Base-by-base conservation (phyloP, 371 early-diverging fungal species). In the Mucor piriformis region DNA sequence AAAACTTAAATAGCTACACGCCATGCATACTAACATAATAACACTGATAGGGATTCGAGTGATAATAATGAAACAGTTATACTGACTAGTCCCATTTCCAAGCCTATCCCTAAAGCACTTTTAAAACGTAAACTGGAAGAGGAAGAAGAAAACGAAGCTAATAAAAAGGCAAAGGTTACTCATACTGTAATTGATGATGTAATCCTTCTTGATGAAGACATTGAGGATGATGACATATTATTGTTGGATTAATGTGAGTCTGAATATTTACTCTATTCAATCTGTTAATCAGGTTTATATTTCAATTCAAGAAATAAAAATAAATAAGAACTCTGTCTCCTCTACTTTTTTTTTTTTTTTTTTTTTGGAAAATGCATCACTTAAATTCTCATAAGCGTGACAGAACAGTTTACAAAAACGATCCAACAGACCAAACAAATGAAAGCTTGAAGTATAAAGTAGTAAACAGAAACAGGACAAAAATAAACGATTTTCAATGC, bases 181-280 rank as follows among this genome's bases (percentile, higher is more conserved):
- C 46, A 59, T 20, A 38, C 34, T 11, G 54, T 57, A 10, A 33
- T 49, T 6, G 62, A 51, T 21, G 52, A 72, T 49, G 63, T 57
- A 2, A 58, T 65, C 27, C 25, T 62, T 12, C 44, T 68, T 7
- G 72, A 72, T 16, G 68, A 61, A 11, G 64, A 60, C 7, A 57
- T 61, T 32, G 65, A 64, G 16, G 66, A 69, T 24, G 65, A 69
- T 29, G 64, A 57, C 0, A 13, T 61, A 13, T 59, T 61, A 23
- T 46, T 56, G 38, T 51, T 60, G 38, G 67, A 61, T 49, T 63
- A 38, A 50, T n/a, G 29, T 13, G 23, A 8, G 1, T n/a, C 7
- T 18, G 18, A 8, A 3, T 18, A 42, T 18, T 8, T 8, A n/a
- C 42, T 18, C 42, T 4, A 29, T 29, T 29, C 8, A 29, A 29